Evolutionary conservation across 2,329 filamentous ascomycete genomes (phyloP).

Genomic region (Ophiostoma novo-ulmi): DNA sequence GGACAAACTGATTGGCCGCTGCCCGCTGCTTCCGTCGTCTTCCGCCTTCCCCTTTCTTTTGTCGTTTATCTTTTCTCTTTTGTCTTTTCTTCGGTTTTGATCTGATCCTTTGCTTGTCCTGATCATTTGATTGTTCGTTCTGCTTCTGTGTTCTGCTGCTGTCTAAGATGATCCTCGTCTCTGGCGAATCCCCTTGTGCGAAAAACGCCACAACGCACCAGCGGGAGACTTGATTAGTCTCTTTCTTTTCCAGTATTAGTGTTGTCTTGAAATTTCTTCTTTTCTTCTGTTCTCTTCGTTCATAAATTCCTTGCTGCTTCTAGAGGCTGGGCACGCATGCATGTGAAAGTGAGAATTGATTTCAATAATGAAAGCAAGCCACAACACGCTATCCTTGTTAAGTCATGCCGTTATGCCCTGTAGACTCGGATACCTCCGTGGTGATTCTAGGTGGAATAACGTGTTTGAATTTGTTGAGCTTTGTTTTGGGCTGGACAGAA

Average conservation of each 20-base stretch:
- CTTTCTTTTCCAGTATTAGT: conserved; percentile 11
- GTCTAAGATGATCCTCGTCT: not conserved
- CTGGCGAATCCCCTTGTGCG: not conserved
- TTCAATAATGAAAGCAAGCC: not conserved
- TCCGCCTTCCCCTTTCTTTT: not conserved
- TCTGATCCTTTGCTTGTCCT: not conserved
- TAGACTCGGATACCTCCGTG: not conserved
- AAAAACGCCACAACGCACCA: conserved; percentile 4
- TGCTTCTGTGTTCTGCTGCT: not conserved
- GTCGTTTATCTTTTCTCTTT: conserved; percentile 16
- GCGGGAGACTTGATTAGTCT: conserved; percentile 16
- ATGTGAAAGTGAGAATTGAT: not conserved
- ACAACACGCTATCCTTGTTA: not conserved
- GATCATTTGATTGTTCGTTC: not conserved
- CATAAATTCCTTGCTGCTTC: not conserved
- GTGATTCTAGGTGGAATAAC: not conserved
- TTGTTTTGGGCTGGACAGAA: not conserved
- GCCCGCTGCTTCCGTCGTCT: not conserved
- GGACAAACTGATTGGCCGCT: not conserved
- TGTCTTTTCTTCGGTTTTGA: not conserved
- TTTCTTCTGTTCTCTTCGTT: not conserved
- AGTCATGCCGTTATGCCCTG: not conserved
- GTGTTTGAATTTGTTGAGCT: not conserved
- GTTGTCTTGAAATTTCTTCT: conserved; percentile 2
- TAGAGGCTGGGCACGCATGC: conserved; percentile 9